Conservation (phyloP, 352 stramenopile genomes). For the Pythium dissotocum region DNA sequence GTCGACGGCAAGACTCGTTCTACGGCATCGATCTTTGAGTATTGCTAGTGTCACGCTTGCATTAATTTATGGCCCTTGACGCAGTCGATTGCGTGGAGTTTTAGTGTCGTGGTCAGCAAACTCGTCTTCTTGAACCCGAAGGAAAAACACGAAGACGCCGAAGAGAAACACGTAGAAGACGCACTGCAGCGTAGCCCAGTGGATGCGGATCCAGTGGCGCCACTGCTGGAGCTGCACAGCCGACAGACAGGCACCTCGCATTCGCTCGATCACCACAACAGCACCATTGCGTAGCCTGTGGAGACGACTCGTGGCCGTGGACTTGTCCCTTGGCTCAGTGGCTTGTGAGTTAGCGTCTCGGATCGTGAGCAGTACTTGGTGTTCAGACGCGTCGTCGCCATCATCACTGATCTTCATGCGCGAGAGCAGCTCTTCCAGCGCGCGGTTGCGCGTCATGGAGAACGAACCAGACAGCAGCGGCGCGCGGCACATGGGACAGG, state of each 20-base stretch:
- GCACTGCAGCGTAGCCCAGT: constrained; percentile 57
- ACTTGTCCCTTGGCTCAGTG: background rate
- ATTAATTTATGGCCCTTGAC: constrained; percentile 1
- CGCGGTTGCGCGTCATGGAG: constrained; percentile 53
- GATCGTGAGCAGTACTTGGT: constrained; percentile 28
- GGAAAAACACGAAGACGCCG: constrained; percentile 59
- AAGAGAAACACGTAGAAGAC: constrained; percentile 67
- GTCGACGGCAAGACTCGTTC: background rate
- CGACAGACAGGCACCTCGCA: background rate
- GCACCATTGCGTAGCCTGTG: background rate
- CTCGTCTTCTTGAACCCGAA: constrained; percentile 61
- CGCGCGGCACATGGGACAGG: constrained; percentile 59
- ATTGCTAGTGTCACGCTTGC: background rate
- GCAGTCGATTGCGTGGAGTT: background rate
- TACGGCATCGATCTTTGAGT: background rate
- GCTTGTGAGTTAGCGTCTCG: background rate
- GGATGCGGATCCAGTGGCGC: constrained; percentile 53
- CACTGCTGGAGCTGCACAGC: constrained; percentile 35
- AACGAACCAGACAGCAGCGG: constrained; percentile 46
- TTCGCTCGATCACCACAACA: background rate
- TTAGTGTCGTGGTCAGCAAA: constrained; percentile 33
- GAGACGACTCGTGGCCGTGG: background rate
- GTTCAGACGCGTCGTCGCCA: constrained; percentile 13
- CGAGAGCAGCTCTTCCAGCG: constrained; percentile 41
- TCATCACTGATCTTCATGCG: constrained; percentile 16